Conservation (phyloP, 805 yeast genomes). For the Danielozyma ontarioensis region DNA sequence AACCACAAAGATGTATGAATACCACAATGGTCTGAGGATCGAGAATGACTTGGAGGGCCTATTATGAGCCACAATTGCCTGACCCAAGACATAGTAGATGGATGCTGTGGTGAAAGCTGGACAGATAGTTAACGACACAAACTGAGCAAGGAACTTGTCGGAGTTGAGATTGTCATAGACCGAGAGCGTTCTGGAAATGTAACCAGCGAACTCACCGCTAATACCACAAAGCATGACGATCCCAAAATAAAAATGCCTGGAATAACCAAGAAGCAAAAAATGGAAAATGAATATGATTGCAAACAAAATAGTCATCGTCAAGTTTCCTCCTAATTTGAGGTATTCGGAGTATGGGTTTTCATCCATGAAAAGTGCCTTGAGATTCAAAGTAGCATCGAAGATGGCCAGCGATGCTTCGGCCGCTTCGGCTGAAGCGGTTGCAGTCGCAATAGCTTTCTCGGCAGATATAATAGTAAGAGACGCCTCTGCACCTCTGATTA, state of each 20-base stretch:
- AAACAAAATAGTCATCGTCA: conserved; percentile 52
- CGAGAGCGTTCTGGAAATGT: conserved; percentile 5
- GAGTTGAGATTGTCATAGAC: conserved; percentile 10
- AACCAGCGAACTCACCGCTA: conserved; percentile 7
- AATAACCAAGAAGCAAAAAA: background rate
- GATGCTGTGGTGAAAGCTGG: conserved; percentile 12
- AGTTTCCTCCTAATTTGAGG: conserved; percentile 52
- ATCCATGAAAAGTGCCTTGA: conserved; percentile 8
- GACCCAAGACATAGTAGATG: conserved; percentile 8
- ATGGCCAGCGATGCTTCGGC: conserved; percentile 15
- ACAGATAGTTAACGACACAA: conserved; percentile 6
- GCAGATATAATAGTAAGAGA: conserved; percentile 15
- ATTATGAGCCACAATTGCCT: conserved; percentile 6
- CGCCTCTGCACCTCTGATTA: conserved; percentile 15
- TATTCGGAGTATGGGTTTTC: conserved; percentile 32
- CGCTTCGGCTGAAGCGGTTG: conserved; percentile 13
- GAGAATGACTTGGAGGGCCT: no score
- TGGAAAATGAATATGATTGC: conserved; percentile 28
- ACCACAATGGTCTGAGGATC: conserved; percentile 8
- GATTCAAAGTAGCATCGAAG: conserved; percentile 15
- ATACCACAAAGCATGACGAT: conserved; percentile 4
- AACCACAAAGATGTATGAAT: conserved; percentile 8
- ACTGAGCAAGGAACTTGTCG: conserved; percentile 5
- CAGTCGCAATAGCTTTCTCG: conserved; percentile 16
- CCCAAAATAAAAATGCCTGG: conserved; percentile 1